Base-by-base conservation (phyloP, 208 protist genomes). In the Porcisia hertigi region DNA sequence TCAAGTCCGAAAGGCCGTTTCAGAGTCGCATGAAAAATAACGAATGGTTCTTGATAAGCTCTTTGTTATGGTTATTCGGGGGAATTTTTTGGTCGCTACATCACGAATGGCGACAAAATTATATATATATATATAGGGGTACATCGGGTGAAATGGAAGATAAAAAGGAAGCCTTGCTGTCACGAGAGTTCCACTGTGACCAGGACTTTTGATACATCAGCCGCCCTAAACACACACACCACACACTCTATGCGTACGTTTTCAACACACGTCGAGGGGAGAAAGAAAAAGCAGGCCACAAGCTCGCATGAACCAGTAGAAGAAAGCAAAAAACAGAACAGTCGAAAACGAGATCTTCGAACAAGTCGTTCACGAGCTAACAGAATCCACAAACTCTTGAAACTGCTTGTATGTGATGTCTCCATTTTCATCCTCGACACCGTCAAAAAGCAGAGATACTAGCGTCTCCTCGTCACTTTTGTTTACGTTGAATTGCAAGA, bases 351-450 rank as follows among this genome's bases (percentile, higher is more conserved):
- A 55, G 65, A 70, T n/a, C 45, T 43, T 7, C 45, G 49, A 57
- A 6, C 41, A 54, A 23, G 54, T 6, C 36, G 34, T 65, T 62
- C 47, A 77, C 47, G 55, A 70, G 49, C 77, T 79, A 53, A 80
- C 72, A 25, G 58, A 84, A 43, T 95, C 89, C 43, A 92, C 81
- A 81, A 97, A 97, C 25, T 94, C 91, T 45, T 96, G 91, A 77
- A 97, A 97, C 59, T 94, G 89, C 57, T 91, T 94, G 85, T 90
- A 96, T 1, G 88, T 95, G 18, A 97, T 94, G 30, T 94, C 89
- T 39, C 88, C 88, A 57, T 95, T 92, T 58, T 83, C 89, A 63
- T 97, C 91, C 69, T 88, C 87, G 8, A 89, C 84, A 25, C 87
- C 85, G 63, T 97, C 94, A 82, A 98, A 98, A 36, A 98, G 82